These are phyloP conservation scores for Moniliella sp. DNA, from an alignment of 1,284 basidiomycete genomes.

Conservation along the genomic window DNA sequence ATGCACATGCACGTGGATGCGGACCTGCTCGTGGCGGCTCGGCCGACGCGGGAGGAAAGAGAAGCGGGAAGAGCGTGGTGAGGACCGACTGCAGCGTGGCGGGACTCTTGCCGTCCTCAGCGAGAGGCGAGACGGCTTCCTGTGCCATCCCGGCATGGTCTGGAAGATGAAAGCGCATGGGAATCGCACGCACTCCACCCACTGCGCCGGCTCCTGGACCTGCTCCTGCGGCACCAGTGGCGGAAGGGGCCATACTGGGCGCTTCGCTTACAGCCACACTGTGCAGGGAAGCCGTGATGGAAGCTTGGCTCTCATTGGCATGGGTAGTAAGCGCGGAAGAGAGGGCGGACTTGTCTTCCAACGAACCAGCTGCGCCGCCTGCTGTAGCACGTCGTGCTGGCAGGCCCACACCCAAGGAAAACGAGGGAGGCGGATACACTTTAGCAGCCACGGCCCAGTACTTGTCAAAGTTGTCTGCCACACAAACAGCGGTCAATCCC, in stretches of 20 bases:
- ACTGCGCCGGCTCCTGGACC: neutral
- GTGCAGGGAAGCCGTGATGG: slow-evolving; percentile 5
- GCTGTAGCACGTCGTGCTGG: too few relatives aligned
- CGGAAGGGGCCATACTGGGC: slow-evolving; percentile 5
- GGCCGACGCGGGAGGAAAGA: slow-evolving; percentile 35
- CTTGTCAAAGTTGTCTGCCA: slow-evolving; percentile 70
- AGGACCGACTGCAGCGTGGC: slow-evolving; percentile 36
- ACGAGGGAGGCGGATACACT: slow-evolving; percentile 38
- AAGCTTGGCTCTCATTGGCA: slow-evolving; percentile 8
- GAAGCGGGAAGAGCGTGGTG: slow-evolving; percentile 35
- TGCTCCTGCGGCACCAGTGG: slow-evolving; percentile 2
- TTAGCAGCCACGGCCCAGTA: slow-evolving; percentile 77
- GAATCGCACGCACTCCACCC: slow-evolving; percentile 58
- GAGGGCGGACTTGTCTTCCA: slow-evolving; percentile 4
- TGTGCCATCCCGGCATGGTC: slow-evolving; percentile 76
- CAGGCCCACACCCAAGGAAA: too few relatives aligned
- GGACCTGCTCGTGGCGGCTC: slow-evolving; percentile 6
- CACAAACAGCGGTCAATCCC: neutral
- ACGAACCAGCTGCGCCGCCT: neutral
- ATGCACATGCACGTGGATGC: slow-evolving; percentile 38
- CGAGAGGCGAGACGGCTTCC: slow-evolving; percentile 59
- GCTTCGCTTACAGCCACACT: neutral
- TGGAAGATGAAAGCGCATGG: slow-evolving; percentile 59
- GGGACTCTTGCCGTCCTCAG: slow-evolving; percentile 42
- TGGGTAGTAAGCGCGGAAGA: too few relatives aligned